Evolutionary conservation across 1,284 basidiomycete genomes (phyloP).

Genomic region (Moesziomyces globuligerus): DNA sequence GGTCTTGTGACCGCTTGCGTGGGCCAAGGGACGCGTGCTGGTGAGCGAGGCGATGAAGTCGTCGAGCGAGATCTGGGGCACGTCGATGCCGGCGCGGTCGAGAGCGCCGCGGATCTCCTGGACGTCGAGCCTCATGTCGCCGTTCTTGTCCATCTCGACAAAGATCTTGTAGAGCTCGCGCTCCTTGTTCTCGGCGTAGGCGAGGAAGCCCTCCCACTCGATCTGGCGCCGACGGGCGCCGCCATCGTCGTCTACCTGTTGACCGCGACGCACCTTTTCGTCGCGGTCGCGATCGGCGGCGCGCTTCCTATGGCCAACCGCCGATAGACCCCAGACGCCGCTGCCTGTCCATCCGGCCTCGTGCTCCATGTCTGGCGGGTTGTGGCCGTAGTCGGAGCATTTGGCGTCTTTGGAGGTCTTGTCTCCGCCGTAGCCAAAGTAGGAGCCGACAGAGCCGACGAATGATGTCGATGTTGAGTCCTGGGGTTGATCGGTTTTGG

Average conservation of each 20-base stretch:
- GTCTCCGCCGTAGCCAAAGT: constrained; percentile 27
- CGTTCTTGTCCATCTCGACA: constrained; percentile 62
- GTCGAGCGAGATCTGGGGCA: constrained; percentile 52
- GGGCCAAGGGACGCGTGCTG: constrained; percentile 34
- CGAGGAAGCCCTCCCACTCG: constrained; percentile 66
- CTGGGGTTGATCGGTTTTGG: not conserved
- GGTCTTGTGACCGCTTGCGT: constrained; percentile 24
- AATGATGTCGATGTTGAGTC: constrained; percentile 21
- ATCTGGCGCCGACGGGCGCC: constrained; percentile 60
- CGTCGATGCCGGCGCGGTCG: constrained; percentile 60
- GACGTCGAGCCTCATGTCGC: constrained; percentile 61
- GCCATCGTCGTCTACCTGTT: constrained; percentile 53
- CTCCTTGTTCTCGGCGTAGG: constrained; percentile 65
- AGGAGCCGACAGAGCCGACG: constrained; percentile 28
- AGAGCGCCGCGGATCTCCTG: constrained; percentile 59
- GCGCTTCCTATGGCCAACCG: constrained; percentile 53
- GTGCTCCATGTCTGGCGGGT: constrained; percentile 51
- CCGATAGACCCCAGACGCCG: constrained; percentile 64
- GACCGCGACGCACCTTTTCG: constrained; percentile 34
- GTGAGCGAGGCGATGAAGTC: constrained; percentile 66
- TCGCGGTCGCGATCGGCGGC: constrained; percentile 44
- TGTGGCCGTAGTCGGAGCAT: constrained; percentile 20
- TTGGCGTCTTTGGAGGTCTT: constrained; percentile 9
- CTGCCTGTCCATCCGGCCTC: constrained; percentile 66
- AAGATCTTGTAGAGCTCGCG: constrained; percentile 65